Evolutionary conservation across 257 asterid species (phyloP).

Genomic region (Lycium barbarum): DNA sequence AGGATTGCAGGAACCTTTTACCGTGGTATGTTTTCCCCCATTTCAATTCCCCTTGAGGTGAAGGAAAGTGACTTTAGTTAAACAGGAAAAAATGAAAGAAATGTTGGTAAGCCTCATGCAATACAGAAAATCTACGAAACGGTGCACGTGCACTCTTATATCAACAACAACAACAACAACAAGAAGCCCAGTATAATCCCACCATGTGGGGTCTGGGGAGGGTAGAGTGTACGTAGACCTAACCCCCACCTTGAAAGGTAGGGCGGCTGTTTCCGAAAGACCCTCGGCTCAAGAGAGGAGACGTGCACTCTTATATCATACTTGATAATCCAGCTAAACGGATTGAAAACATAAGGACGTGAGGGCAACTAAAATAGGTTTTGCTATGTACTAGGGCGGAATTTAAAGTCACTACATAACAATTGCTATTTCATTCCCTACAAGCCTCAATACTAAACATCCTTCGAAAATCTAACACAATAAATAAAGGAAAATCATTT

Average conservation of each 20-base stretch:
- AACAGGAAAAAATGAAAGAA: not conserved
- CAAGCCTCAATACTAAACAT: not conserved
- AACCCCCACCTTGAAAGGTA: no score
- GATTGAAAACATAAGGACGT: not conserved
- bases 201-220: no score
- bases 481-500: not conserved
- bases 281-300: no score
- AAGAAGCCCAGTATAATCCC: no score
- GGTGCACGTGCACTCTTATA: not conserved
- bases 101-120: not conserved
- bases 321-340: not conserved
- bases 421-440: not conserved
- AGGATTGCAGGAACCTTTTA: not conserved
- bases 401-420: not conserved
- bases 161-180: no score
- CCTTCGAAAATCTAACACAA: not conserved
- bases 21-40: not conserved
- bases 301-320: not conserved
- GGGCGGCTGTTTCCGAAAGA: no score
- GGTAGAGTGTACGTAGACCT: no score
- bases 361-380: not conserved
- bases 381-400: not conserved
- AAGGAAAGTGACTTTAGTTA: not conserved
- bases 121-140: not conserved
- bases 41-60: not conserved